Base-by-base conservation (phyloP, 805 yeast species). In the Wickerhamiella azymoides region DNA sequence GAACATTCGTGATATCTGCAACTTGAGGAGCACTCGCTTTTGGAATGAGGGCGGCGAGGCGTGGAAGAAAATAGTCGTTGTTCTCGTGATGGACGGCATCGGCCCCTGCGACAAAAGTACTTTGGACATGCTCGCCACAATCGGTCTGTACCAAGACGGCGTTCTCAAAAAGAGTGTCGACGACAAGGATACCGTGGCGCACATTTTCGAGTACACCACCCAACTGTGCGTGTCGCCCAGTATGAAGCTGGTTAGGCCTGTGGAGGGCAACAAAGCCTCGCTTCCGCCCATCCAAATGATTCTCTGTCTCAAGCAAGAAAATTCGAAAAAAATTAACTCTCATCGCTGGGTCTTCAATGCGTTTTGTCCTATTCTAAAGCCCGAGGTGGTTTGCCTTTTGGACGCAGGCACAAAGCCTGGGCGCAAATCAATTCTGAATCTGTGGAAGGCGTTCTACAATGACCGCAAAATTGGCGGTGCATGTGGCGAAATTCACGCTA, bases 281-380 rank as follows among this genome's bases (percentile, higher is more conserved):
- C 66, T 76, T 49, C 77, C 78, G 2, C 98, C 98, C 0, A 80
- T 86, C 10, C 97, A 89, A 62, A 67, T 92, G 63, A 62, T 89
- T 21, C 86, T 88, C 61, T 89, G 96, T 56, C 66, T 89, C 56
- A 89, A 89, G 59, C 97, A 89, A 58, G 77, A 79, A 58, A 89
- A 89, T 62, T 77, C 81, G 53, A 79, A 82, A 59, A 89, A 89
- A 58, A 89, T 89, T 61, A 89, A 89, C 62, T 85, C 96, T 2
- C 98, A 89, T 63, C 73, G 96, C 55, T 89, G 98, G 98, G 86
- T 93, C 26, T 79, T 89, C 64, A 89, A 89, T 62, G 93, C 94
- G 2, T 84, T 89, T 66, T 84, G 86, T n/a, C 83, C 88, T 27
- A 70, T 81, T 27, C 65, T 89, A 45, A 71, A 81, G 43, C 97